Conservation (phyloP, 2,329 filamentous ascomycete species). For the Alternaria sp. region DNA sequence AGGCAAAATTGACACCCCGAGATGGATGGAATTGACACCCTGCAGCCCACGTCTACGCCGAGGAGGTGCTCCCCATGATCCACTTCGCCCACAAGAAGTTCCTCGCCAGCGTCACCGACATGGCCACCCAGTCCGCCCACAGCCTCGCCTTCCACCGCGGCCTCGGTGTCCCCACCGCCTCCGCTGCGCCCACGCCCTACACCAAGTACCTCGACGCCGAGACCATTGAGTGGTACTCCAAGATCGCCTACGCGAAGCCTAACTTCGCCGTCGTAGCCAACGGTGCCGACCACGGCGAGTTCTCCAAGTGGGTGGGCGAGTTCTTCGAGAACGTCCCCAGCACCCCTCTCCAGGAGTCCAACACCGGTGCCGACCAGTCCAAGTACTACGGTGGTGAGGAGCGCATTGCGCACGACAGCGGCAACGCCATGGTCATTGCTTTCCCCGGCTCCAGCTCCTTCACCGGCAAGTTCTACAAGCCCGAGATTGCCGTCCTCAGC, state of each 20-base stretch:
- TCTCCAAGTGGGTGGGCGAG: conserved; percentile 88
- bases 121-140: conserved; percentile 88
- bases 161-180: conserved; percentile 79
- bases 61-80: conserved; percentile 82
- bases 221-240: conserved; percentile 76
- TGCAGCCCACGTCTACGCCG: conserved; percentile 84
- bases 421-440: conserved; percentile 85
- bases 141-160: conserved; percentile 90
- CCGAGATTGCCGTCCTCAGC: conserved; percentile 85
- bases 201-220: conserved; percentile 81
- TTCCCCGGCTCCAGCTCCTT: conserved; percentile 88
- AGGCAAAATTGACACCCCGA: conserved; percentile 28
- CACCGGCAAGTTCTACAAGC: conserved; percentile 77
- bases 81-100: conserved; percentile 77
- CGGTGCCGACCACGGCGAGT: conserved; percentile 75
- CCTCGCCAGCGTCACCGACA: conserved; percentile 65
- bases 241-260: conserved; percentile 81
- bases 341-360: conserved; percentile 50
- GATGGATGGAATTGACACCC: conserved; percentile 11
- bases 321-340: conserved; percentile 81
- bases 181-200: conserved; percentile 72
- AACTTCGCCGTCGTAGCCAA: conserved; percentile 93
- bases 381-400: conserved; percentile 97
- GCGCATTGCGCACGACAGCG: conserved; percentile 76
- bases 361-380: conserved; percentile 67